phyloP scores from a whole-genome alignment of 306 rosid species.

The Abrus precatorius region DNA sequence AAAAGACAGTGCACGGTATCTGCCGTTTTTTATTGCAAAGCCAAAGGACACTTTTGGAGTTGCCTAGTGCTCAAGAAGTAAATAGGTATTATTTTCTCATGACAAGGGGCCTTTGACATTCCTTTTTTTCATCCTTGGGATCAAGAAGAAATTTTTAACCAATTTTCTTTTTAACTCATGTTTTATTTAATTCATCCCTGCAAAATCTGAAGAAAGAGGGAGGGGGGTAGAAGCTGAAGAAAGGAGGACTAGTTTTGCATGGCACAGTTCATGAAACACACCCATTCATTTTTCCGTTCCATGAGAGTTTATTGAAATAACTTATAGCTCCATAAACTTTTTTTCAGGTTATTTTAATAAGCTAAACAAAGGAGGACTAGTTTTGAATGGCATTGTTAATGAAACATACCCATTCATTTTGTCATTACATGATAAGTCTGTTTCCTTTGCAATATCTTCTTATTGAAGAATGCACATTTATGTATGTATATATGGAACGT shows the following conservation, averaged over 20 bases:
- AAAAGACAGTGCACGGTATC: conserved; percentile 43
- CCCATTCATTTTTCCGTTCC: conserved; percentile 22
- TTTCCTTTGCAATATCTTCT: conserved; percentile 18
- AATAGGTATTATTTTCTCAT: conserved; percentile 48
- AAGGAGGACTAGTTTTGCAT: conserved; percentile 2
- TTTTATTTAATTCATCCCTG: conserved; percentile 15
- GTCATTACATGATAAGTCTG: conserved; percentile 15
- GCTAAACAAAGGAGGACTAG: not conserved
- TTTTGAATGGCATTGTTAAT: conserved; percentile 11
- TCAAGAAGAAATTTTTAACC: conserved; percentile 34
- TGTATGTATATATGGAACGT: not conserved
- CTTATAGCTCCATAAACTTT: too few relatives aligned
- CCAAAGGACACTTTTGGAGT: conserved; percentile 47
- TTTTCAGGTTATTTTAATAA: too few relatives aligned
- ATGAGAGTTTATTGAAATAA: not conserved
- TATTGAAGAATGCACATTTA: conserved; percentile 16
- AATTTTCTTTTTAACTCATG: conserved; percentile 17
- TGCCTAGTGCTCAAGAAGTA: conserved; percentile 50
- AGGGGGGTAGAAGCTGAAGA: not conserved
- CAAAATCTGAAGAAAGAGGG: not conserved
- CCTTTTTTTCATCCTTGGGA: conserved; percentile 40
- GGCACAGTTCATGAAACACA: conserved; percentile 1
- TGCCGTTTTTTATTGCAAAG: conserved; percentile 47
- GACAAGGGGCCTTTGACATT: conserved; percentile 62
- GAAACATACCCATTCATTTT: not conserved